Evolutionary conservation across 768 basidiomycete species (phyloP), one percentile per base, ranked within the genome.

Genomic region (Cystobasidium ongulense): DNA sequence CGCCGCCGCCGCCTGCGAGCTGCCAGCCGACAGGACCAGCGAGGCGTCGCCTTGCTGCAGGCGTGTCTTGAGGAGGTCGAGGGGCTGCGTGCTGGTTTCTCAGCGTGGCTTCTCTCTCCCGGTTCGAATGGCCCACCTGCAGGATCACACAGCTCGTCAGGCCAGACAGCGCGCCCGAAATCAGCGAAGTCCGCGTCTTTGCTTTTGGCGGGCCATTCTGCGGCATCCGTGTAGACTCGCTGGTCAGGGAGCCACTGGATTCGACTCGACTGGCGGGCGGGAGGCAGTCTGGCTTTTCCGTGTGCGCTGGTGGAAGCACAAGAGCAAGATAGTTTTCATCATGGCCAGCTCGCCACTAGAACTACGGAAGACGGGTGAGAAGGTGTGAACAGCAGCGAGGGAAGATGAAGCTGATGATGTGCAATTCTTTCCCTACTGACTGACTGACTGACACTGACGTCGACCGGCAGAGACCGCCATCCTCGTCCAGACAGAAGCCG

Each of bases 121-220:
- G n/a, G n/a, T n/a, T n/a, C 39, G 63, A 43, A 1, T 50, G 18
- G 53, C 68, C 54, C n/a, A 61, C 68, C 54, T 71, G 68, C 35
- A 71, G 53, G 29, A 71, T 43, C 53, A 71, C 31, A 52, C 68
- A 71, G 54, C 68, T 71, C 38, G 68, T 29, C 17, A 71, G 36
- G 41, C 68, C 68, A 38, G 53, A 57, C 4, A 71, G 43, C 8
- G 68, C 68, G 33, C 68, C 68, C 52, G 68, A 71, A 27, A 71
- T 59, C 53, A 71, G 54, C 25, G 68, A 54, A 17, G 68, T 71
- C 29, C 43, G 8, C 27, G 68, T 54, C 54, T 59, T 71, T 7
- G 68, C 53, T 46, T 54, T 71, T 59, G 53, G 36, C 33, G 35
- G 59, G 57, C 57, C 57, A 59, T 59, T 59, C 57, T 59, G 57